Conservation (phyloP, 1,139 yeast genomes). For the Kazachstania sp. region DNA sequence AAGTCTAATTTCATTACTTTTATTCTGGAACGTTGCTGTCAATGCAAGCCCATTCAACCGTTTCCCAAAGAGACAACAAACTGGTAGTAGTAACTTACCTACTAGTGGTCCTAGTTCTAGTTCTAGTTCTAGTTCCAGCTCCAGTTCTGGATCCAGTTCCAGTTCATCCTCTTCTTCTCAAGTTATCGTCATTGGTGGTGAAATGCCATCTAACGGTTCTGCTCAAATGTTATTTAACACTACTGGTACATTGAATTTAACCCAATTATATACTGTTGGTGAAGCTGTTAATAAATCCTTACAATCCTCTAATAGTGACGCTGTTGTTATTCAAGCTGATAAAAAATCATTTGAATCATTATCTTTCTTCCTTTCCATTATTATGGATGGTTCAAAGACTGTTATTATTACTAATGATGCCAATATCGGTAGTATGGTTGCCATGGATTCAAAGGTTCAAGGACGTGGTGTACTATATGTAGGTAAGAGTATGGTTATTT, state of each 20-base stretch:
- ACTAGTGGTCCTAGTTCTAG: slow-evolving; percentile 2
- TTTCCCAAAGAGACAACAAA: neutral
- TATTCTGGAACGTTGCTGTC: slow-evolving; percentile 2
- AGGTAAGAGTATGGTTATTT: slow-evolving; percentile 17
- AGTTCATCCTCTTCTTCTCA: slow-evolving; percentile 7
- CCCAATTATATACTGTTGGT: slow-evolving; percentile 22
- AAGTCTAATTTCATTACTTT: slow-evolving; percentile 4
- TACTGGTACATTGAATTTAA: slow-evolving; percentile 18
- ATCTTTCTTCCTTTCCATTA: slow-evolving; percentile 24
- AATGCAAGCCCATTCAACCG: slow-evolving; percentile 2
- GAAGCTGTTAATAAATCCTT: slow-evolving; percentile 14
- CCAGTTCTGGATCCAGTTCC: slow-evolving; percentile 1
- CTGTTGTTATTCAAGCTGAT: slow-evolving; percentile 24
- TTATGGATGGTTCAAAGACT: slow-evolving; percentile 21
- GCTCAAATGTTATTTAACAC: slow-evolving; percentile 17
- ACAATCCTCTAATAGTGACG: slow-evolving; percentile 13
- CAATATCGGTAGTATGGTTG: slow-evolving; percentile 20
- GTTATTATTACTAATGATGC: slow-evolving; percentile 21
- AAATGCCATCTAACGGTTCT: slow-evolving; percentile 8
- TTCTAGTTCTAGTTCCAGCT: neutral
- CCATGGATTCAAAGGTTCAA: slow-evolving; percentile 15
- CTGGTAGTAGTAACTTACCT: neutral
- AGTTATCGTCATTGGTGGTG: slow-evolving; percentile 21
- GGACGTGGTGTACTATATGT: slow-evolving; percentile 26
- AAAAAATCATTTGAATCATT: slow-evolving; percentile 22